These are phyloP conservation scores for Podospora comata DNA, from an alignment of 495 filamentous ascomycete species.

Conservation along the genomic window DNA sequence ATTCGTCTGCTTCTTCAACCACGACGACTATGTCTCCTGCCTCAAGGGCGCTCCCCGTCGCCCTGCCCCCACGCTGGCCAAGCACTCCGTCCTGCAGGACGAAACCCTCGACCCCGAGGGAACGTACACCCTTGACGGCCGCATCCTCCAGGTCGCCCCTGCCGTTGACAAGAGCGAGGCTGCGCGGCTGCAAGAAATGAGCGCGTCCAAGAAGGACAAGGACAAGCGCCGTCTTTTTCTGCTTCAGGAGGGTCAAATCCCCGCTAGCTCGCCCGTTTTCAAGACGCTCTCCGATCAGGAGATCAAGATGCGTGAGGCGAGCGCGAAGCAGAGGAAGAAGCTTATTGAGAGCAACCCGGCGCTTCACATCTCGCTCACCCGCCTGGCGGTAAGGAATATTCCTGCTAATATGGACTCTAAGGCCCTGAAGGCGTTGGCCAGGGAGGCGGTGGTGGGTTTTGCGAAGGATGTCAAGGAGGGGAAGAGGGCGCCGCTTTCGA, in stretches of 20 bases:
- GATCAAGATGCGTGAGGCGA: slow-evolving; percentile 81
- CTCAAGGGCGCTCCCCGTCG: slow-evolving; percentile 65
- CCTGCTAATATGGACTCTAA: slow-evolving; percentile 81
- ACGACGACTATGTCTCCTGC: slow-evolving; percentile 68
- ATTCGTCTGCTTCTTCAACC: slow-evolving; percentile 88
- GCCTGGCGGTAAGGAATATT: slow-evolving; percentile 91
- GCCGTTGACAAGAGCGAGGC: slow-evolving; percentile 83
- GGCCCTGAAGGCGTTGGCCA: slow-evolving; percentile 84
- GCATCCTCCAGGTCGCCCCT: slow-evolving; percentile 75
- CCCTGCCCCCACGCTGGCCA: slow-evolving; percentile 45
- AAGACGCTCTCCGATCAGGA: slow-evolving; percentile 73
- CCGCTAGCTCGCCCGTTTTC: slow-evolving; percentile 67
- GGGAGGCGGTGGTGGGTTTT: slow-evolving; percentile 88
- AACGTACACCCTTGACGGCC: slow-evolving; percentile 83
- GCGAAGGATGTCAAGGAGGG: slow-evolving; percentile 81
- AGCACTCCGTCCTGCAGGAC: slow-evolving; percentile 80
- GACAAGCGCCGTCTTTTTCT: slow-evolving; percentile 94
- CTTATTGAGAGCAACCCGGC: slow-evolving; percentile 87
- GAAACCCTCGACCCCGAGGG: slow-evolving; percentile 72
- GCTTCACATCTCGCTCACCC: slow-evolving; percentile 84
- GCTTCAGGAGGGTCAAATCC: slow-evolving; percentile 79
- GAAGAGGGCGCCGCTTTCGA: slow-evolving; percentile 69
- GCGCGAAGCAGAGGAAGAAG: slow-evolving; percentile 79
- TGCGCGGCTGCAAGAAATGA: slow-evolving; percentile 65
- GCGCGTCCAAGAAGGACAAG: slow-evolving; percentile 64